Evolutionary conservation across 2,329 filamentous ascomycete species (phyloP), one percentile per base, ranked within the genome.

Genomic region (Aureobasidium sp.): DNA sequence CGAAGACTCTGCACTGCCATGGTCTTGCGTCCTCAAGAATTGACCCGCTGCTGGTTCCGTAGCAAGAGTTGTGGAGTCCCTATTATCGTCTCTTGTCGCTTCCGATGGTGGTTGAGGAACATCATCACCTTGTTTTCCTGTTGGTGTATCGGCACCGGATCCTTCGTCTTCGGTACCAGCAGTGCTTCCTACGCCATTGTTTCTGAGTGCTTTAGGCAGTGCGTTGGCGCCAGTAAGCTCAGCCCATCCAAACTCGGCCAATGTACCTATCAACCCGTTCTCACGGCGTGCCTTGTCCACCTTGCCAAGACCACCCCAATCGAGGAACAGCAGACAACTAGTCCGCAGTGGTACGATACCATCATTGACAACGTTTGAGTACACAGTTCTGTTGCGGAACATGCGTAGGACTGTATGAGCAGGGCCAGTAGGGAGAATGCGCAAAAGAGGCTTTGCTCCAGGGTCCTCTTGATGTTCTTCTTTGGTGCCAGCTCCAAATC

Each of bases 331-430:
- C n/a, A 99, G 79, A 73, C 93, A 99, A 66, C 93, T 97, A 5
- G 94, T 99, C 25, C 94, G 86, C 37, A 99, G 78, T 2, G 94
- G 94, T 5, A 99, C 94, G 67, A 99, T 97, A 3, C 92, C 93
- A 75, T 97, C 93, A 70, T 97, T 97, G 67, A 97, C 93, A 14
- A 97, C 92, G 70, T 97, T 97, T 1, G 92, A 96, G 73, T 97
- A 97, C 1, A 97, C 81, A 0, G 94, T 97, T 17, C 93, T 83
- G 72, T 95, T 96, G 25, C 90, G 82, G 73, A 97, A 97, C 75
- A 90, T 91, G 71, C 88, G 87, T 44, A 97, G 77, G 1, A 92
- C 93, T 61, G 85, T 84, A 73, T 97, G 92, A 7, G 93, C 94
- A 17, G 93, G 92, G 0, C 93, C 93, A 8, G 90, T 96, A 0